phyloP scores from a whole-genome alignment of 176 grass and related monocot species.

The Lolium rigidum region DNA sequence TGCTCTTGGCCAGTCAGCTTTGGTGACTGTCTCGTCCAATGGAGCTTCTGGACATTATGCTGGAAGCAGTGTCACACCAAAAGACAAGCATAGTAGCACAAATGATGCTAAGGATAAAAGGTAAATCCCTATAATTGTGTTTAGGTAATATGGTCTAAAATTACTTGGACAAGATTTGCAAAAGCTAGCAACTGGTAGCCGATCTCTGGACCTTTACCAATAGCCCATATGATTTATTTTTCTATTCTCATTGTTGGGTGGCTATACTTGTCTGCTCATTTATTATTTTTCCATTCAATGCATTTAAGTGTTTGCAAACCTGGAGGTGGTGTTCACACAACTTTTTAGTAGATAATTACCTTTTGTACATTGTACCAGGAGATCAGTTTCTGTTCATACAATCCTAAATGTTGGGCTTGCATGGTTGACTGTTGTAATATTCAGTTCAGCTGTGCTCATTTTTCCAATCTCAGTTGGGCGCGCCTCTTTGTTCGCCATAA shows the following conservation, averaged over 20 bases:
- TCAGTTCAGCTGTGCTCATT: constrained; percentile 46
- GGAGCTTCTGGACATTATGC: background rate
- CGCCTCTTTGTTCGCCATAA: constrained; percentile 44
- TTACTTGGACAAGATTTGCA: no score
- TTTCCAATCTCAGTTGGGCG: constrained; percentile 51
- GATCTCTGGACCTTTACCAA: background rate
- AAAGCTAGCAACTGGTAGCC: background rate
- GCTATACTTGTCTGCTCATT: background rate
- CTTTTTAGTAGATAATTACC: background rate
- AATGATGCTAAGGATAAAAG: constrained; percentile 30
- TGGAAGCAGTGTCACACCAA: constrained; percentile 5
- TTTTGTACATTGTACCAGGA: constrained; percentile 35
- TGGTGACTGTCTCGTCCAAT: background rate
- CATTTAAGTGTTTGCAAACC: background rate
- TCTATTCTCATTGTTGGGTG: constrained; percentile 14
- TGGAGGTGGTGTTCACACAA: background rate
- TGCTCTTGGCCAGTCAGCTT: constrained; percentile 17
- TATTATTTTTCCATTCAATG: background rate
- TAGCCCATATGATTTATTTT: background rate
- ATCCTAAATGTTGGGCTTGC: constrained; percentile 41
- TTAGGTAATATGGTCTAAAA: no score
- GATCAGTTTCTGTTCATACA: constrained; percentile 36
- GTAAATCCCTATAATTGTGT: background rate
- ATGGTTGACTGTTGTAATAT: constrained; percentile 42
- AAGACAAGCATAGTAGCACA: background rate